These are phyloP conservation scores for Lonicera japonica DNA, from an alignment of 129 eudicot genomes.

Conservation along the genomic window DNA sequence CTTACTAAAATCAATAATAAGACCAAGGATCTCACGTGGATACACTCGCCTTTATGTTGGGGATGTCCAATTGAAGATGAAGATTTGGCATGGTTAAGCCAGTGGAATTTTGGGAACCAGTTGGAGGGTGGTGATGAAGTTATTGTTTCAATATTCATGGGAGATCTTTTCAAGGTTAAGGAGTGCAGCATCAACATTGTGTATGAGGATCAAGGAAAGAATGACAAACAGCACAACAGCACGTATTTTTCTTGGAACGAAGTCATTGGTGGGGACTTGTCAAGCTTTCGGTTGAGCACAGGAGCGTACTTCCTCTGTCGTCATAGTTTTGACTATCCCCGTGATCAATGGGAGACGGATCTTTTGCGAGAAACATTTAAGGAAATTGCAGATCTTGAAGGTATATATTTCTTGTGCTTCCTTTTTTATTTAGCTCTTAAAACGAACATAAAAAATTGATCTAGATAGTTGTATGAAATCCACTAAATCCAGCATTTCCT, in stretches of 20 bases:
- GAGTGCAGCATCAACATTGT: background rate
- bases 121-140: background rate
- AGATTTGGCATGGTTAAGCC: background rate
- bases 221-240: background rate
- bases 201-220: background rate
- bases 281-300: background rate
- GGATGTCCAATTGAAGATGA: background rate
- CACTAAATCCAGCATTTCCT: no score
- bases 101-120: background rate
- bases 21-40: background rate
- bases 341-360: no score
- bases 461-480: no score
- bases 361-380: no score
- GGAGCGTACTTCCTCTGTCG: background rate
- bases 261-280: background rate
- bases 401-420: no score
- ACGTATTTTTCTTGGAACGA: background rate
- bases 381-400: no score
- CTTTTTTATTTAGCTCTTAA: no score
- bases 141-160: background rate
- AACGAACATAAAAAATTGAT: no score
- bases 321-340: no score
- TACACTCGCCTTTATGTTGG: background rate
- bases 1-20: background rate
- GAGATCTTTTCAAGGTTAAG: background rate